phyloP scores from a whole-genome alignment of 352 stramenopile genomes.

The Globisporangium canariense region DNA sequence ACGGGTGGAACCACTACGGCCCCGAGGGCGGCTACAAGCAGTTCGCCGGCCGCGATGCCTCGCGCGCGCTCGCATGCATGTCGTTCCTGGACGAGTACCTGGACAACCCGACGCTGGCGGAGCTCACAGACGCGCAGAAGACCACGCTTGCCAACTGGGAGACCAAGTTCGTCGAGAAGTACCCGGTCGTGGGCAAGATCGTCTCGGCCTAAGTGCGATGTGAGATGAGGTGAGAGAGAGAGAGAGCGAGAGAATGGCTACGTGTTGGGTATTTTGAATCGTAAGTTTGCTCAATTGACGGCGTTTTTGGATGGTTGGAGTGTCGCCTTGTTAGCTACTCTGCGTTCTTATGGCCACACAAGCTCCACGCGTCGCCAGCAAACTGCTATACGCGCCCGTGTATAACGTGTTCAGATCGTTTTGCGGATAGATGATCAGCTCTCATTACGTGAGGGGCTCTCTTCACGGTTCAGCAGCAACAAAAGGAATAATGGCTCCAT shows the following conservation, averaged over 20 bases:
- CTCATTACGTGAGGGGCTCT: too few relatives aligned
- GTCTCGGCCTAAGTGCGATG: conserved; percentile 18
- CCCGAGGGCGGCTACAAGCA: conserved; percentile 92
- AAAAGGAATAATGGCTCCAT: too few relatives aligned
- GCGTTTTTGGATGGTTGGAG: neutral
- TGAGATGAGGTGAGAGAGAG: too few relatives aligned
- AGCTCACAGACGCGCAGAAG: conserved; percentile 90
- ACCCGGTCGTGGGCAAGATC: conserved; percentile 91
- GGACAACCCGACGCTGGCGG: conserved; percentile 88
- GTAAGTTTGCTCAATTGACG: neutral
- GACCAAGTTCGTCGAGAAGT: conserved; percentile 94
- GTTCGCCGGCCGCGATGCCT: conserved; percentile 95
- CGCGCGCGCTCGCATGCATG: conserved; percentile 94
- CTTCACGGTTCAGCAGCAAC: too few relatives aligned
- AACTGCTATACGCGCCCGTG: too few relatives aligned
- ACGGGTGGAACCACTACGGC: conserved; percentile 92
- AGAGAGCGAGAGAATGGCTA: neutral
- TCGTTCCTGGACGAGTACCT: conserved; percentile 94
- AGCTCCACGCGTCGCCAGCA: too few relatives aligned
- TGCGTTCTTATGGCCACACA: too few relatives aligned
- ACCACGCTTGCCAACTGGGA: conserved; percentile 96
- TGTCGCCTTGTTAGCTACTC: too few relatives aligned
- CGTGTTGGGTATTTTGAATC: neutral
- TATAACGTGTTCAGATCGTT: too few relatives aligned
- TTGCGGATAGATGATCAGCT: too few relatives aligned